Evolutionary conservation across 805 yeast genomes (phyloP).

Genomic region (Candida insectorum): DNA sequence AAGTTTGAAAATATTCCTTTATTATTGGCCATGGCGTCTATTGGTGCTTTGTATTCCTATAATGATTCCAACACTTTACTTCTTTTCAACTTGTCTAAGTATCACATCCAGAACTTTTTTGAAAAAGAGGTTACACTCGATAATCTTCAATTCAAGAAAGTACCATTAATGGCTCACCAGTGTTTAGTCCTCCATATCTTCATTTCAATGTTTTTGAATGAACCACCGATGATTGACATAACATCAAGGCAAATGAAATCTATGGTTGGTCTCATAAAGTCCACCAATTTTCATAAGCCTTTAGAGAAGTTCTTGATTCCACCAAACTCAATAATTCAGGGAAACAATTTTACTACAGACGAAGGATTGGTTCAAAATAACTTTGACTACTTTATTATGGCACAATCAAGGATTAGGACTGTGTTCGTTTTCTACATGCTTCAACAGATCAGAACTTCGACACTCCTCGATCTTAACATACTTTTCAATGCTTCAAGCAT

Average conservation of each 20-base stretch:
- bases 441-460: conserved; percentile 43
- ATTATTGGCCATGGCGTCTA: conserved; percentile 74
- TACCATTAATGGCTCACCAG: conserved; percentile 54
- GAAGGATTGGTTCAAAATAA: conserved; percentile 25
- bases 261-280: conserved; percentile 50
- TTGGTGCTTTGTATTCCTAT: conserved; percentile 85
- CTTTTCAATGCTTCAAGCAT: conserved; percentile 43
- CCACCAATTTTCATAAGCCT: conserved; percentile 51
- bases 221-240: conserved; percentile 46
- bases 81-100: conserved; percentile 64
- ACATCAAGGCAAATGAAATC: conserved; percentile 53
- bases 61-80: conserved; percentile 74
- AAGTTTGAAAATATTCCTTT: conserved; percentile 57
- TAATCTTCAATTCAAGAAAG: conserved; percentile 50
- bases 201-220: conserved; percentile 55
- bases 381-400: conserved; percentile 50
- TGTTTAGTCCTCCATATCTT: conserved; percentile 54
- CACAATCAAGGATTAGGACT: conserved; percentile 56
- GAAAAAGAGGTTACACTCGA: conserved; percentile 47
- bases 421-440: conserved; percentile 49
- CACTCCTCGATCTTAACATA: conserved; percentile 38
- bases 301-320: conserved; percentile 45
- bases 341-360: neutral
- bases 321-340: conserved; percentile 19
- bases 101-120: conserved; percentile 62